Base-by-base conservation (phyloP, 768 basidiomycete genomes). In the Erythrobasidium yunnanense region DNA sequence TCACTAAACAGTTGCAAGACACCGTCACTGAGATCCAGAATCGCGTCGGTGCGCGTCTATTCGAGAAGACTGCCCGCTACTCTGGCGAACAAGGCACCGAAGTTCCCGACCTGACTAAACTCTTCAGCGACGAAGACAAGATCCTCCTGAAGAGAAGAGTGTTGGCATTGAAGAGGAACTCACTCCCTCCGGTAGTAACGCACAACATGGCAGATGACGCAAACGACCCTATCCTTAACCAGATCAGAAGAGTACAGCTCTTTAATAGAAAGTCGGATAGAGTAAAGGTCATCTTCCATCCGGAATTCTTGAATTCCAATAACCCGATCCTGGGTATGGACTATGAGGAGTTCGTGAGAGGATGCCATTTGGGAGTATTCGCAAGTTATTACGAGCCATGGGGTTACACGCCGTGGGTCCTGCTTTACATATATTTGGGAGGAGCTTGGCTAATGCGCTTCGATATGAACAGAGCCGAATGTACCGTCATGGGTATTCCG, bases 401-500 rank as follows among this genome's bases (percentile, higher is more conserved):
- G 73, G 73, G 73, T 65, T 70, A 70, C 62, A 70, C 69, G 25
- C 69, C 69, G 35, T 58, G 30, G 47, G 56, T 54, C 33, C 5
- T 32, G 11, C 34, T n/a, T 23, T 22, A 8, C 17, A 35, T 13
- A 13, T 22, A n/a, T 54, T 6, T 55, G 4, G 20, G 1, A 4
- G 34, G 1, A 25, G n/a, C n/a, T n/a, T n/a, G 25, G 22, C 34
- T 4, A 7, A 45, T n/a, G 71, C 73, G 33, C 74, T 70, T 71
- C 71, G 72, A 53, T 95, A 95, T 74, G 95, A 90, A 0, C 93
- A 93, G 0, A 20, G 93, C 93, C 1, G 93, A 97, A 75, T 97
- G 95, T 75, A 97, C 95, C n/a, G 95, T 99, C 35, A 99, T 99
- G 95, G 95, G 95, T 68, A 90, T 99, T 54, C 95, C 95, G 0